Evolutionary conservation across 2,329 filamentous ascomycete genomes (phyloP).

Genomic region (Aspergillus sp.): DNA sequence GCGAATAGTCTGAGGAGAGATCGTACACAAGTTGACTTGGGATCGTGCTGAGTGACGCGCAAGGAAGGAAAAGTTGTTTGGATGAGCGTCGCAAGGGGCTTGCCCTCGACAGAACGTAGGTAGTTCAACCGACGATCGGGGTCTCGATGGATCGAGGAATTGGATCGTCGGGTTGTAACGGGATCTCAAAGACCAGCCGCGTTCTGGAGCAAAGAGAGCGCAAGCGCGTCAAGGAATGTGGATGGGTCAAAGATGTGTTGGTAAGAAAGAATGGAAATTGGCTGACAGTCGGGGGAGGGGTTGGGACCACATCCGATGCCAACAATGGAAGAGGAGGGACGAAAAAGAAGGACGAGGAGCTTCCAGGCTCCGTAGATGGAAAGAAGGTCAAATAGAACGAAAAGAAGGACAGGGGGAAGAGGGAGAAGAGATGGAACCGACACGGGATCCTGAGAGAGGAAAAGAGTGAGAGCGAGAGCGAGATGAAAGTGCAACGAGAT

Average conservation of each 20-base stretch:
- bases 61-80: neutral
- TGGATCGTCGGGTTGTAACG: neutral
- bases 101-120: neutral
- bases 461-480: constrained; percentile 4
- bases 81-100: neutral
- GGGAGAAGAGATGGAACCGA: neutral
- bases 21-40: neutral
- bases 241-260: constrained; percentile 3
- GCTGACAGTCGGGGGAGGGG: constrained; percentile 11
- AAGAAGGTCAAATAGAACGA: constrained; percentile 6
- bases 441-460: neutral
- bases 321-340: constrained; percentile 11
- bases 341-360: constrained; percentile 38
- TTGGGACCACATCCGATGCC: constrained; percentile 12
- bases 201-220: constrained; percentile 11
- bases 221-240: constrained; percentile 23
- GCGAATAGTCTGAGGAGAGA: neutral
- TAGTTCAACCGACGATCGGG: neutral
- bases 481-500: neutral
- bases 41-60: neutral
- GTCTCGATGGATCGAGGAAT: neutral
- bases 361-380: constrained; percentile 25
- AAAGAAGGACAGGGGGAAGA: constrained; percentile 8
- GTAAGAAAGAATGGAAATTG: constrained; percentile 17
- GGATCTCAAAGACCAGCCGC: constrained; percentile 4